phyloP scores from a whole-genome alignment of 495 filamentous ascomycete genomes.

The Mytilinidion resinicola region DNA sequence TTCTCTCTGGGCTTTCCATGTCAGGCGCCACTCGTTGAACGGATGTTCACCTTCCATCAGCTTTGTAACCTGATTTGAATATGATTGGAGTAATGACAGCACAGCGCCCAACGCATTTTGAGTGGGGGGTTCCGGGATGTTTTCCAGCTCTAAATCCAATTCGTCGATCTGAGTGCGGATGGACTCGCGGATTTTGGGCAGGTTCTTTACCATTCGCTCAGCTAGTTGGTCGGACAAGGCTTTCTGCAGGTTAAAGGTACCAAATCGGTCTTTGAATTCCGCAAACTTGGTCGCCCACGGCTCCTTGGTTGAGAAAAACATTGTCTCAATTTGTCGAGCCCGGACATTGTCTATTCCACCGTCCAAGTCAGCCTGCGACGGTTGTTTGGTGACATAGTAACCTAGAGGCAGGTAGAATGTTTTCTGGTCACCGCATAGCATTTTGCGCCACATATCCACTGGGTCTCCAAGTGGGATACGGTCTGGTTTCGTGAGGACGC shows the following conservation, averaged over 20 bases:
- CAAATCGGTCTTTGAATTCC: slow-evolving; percentile 34
- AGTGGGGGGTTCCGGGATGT: slow-evolving; percentile 23
- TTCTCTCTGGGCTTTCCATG: slow-evolving; percentile 1
- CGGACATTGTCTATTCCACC: slow-evolving; percentile 31
- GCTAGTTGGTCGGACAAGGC: slow-evolving; percentile 38
- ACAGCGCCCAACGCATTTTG: slow-evolving; percentile 9
- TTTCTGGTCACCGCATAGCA: slow-evolving; percentile 49
- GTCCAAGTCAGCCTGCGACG: slow-evolving; percentile 36
- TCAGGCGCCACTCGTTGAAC: not conserved
- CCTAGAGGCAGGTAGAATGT: slow-evolving; percentile 50
- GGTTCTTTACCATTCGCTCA: slow-evolving; percentile 27
- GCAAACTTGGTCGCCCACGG: slow-evolving; percentile 38
- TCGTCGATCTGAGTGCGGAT: slow-evolving; percentile 6
- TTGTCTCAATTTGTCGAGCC: slow-evolving; percentile 36
- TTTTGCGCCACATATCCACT: slow-evolving; percentile 49
- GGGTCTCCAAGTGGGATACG: slow-evolving; percentile 46
- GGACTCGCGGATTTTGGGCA: slow-evolving; percentile 32
- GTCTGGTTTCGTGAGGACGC: slow-evolving; percentile 79
- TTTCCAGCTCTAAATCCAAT: slow-evolving; percentile 27
- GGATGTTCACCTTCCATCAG: slow-evolving; percentile 6
- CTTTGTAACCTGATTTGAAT: not conserved
- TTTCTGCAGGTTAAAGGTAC: slow-evolving; percentile 34
- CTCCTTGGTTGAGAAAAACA: slow-evolving; percentile 35
- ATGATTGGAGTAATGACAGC: not conserved
- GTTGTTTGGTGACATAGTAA: slow-evolving; percentile 47